phyloP scores from a whole-genome alignment of 2,329 filamentous ascomycete species.

The Cladosporium sp. region DNA sequence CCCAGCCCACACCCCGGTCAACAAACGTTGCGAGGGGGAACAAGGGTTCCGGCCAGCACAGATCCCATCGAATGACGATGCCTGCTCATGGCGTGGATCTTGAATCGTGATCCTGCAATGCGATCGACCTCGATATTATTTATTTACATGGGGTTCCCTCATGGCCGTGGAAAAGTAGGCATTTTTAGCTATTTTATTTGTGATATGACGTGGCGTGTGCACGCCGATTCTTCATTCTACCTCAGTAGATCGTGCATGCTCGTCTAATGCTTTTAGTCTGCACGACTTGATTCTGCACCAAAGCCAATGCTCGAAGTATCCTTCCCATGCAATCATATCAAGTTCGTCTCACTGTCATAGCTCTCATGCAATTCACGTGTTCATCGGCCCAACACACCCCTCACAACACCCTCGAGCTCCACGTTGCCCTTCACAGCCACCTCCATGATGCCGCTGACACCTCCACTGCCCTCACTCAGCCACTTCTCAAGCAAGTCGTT shows the following conservation, averaged over 20 bases:
- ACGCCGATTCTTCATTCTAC: background rate
- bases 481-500: conserved; percentile 77
- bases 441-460: conserved; percentile 52
- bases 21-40: background rate
- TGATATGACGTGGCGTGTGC: background rate
- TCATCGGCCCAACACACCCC: conserved; percentile 41
- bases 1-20: background rate
- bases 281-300: background rate
- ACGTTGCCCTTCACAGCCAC: conserved; percentile 50
- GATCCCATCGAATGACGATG: too few species aligned
- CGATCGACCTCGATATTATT: background rate
- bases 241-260: background rate
- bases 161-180: background rate
- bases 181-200: background rate
- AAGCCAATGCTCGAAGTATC: background rate
- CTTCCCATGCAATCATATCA: background rate
- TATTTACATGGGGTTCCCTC: background rate
- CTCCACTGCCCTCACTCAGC: conserved; percentile 58
- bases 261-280: background rate
- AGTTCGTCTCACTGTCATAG: background rate
- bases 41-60: background rate
- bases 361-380: background rate
- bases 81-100: background rate
- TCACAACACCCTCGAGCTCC: conserved; percentile 53
- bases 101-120: background rate